phyloP scores from a whole-genome alignment of 2,329 filamentous ascomycete species.

The Corinectria fuckeliana region DNA sequence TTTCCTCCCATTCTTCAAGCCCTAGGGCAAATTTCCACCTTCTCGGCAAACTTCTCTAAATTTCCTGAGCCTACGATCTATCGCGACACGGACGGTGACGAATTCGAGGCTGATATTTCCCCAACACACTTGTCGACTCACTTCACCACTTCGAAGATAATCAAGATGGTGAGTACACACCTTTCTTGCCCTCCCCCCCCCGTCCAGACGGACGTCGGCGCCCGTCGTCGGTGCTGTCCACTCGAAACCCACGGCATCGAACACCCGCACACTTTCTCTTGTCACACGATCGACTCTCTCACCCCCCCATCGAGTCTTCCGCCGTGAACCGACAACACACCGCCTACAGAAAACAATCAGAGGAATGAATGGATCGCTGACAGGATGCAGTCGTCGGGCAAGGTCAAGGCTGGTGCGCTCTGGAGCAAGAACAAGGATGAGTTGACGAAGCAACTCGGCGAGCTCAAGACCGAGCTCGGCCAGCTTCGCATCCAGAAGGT shows the following conservation, averaged over 20 bases:
- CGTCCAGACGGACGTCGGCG: conserved; percentile 22
- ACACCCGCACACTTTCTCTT: conserved; percentile 16
- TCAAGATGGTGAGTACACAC: conserved; percentile 56
- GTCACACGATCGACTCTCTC: conserved; percentile 27
- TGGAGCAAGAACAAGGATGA: conserved; percentile 99
- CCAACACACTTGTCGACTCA: conserved; percentile 48
- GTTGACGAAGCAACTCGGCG: conserved; percentile 90
- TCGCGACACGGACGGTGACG: conserved; percentile 46
- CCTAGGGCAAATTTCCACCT: conserved; percentile 48
- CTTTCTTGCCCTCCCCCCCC: conserved; percentile 29
- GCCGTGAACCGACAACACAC: conserved; percentile 19
- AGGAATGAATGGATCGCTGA: conserved; percentile 37
- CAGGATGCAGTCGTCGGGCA: conserved; percentile 55
- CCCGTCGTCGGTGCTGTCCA: conserved; percentile 22
- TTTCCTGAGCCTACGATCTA: conserved; percentile 43
- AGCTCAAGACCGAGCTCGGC: conserved; percentile 95
- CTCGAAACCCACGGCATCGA: conserved; percentile 30
- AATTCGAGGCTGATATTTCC: conserved; percentile 44
- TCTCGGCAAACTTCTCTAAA: conserved; percentile 47
- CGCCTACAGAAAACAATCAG: conserved; percentile 15
- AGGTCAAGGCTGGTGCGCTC: conserved; percentile 95
- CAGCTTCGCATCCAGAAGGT: conserved; percentile 99
- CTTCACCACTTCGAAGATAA: conserved; percentile 51
- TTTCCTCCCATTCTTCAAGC: conserved; percentile 39
- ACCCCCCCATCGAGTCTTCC: conserved; percentile 23